A percentile compares a stretch with the other conserved stretches of the same genome.
phyloP scores from a whole-genome alignment of 768 basidiomycete species.

The Agrocybe praecox region DNA sequence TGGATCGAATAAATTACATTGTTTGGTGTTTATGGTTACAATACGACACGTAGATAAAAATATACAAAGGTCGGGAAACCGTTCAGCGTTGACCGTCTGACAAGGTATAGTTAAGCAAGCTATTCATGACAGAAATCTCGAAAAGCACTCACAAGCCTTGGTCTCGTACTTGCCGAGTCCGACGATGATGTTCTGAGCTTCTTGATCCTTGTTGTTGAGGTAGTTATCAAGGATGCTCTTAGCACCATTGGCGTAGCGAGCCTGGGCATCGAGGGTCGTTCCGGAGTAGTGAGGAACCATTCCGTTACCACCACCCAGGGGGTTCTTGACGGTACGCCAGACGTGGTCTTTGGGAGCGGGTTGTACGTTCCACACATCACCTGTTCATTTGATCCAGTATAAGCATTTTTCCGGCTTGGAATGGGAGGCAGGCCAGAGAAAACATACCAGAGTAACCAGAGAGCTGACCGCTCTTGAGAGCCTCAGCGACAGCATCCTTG shows the following conservation, averaged over 20 bases:
- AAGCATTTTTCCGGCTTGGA: constrained; percentile 27
- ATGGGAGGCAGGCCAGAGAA: too few species aligned
- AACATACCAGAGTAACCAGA: constrained; percentile 51
- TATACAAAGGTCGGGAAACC: background rate
- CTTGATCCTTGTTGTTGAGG: constrained; percentile 63
- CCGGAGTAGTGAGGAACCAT: constrained; percentile 90
- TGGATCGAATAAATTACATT: background rate
- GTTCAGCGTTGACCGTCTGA: constrained; percentile 55
- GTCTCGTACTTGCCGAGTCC: constrained; percentile 50
- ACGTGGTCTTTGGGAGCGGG: constrained; percentile 86
- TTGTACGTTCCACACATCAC: constrained; percentile 87
- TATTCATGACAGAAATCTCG: background rate
- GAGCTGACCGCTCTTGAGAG: constrained; percentile 77
- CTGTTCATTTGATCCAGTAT: constrained; percentile 23
- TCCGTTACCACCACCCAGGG: constrained; percentile 83
- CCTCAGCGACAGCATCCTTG: constrained; percentile 76
- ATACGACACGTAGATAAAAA: background rate
- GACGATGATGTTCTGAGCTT: constrained; percentile 81
- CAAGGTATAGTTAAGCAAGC: constrained; percentile 3
- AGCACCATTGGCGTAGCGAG: constrained; percentile 77
- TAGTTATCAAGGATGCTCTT: constrained; percentile 76
- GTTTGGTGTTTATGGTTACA: background rate
- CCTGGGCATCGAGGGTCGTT: constrained; percentile 88
- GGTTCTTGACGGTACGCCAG: constrained; percentile 84
- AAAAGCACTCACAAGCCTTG: constrained; percentile 40